These are phyloP conservation scores for Dactylellina cionopaga DNA, from an alignment of 2,329 filamentous ascomycete genomes.

Conservation along the genomic window DNA sequence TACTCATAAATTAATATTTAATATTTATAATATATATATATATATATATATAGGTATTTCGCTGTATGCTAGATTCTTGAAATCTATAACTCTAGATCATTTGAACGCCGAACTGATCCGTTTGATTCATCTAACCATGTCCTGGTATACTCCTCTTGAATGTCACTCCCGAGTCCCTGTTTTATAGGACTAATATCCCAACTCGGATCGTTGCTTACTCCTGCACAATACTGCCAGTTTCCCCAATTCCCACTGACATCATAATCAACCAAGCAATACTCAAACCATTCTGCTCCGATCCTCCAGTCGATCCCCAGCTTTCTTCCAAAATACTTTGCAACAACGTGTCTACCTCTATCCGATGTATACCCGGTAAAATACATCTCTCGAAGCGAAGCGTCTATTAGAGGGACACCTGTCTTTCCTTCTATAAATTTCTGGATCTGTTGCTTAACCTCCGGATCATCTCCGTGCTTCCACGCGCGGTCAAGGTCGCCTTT, in stretches of 20 bases:
- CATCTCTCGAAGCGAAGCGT: constrained; percentile 79
- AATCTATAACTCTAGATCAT: background rate
- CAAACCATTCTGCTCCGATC: constrained; percentile 84
- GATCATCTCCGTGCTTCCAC: constrained; percentile 63
- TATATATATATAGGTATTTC: too few species aligned
- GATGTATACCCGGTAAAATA: constrained; percentile 80
- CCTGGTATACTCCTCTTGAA: constrained; percentile 12
- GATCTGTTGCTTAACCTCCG: constrained; percentile 56
- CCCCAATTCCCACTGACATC: constrained; percentile 81
- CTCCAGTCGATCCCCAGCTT: constrained; percentile 82
- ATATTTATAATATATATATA: too few species aligned
- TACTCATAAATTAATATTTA: too few species aligned
- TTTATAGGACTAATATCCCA: constrained; percentile 5
- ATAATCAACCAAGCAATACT: constrained; percentile 78
- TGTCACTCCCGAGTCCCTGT: background rate
- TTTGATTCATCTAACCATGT: background rate
- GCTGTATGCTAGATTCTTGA: background rate
- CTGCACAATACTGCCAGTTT: constrained; percentile 74
- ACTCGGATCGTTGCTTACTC: constrained; percentile 24
- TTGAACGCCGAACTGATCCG: background rate
- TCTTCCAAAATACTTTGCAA: constrained; percentile 77
- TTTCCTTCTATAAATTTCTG: constrained; percentile 64
- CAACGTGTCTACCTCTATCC: constrained; percentile 79
- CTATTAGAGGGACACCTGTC: constrained; percentile 80
- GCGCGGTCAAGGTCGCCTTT: constrained; percentile 64